phyloP scores from a whole-genome alignment of 1,139 yeast genomes.

The Protomyces macrosporus region DNA sequence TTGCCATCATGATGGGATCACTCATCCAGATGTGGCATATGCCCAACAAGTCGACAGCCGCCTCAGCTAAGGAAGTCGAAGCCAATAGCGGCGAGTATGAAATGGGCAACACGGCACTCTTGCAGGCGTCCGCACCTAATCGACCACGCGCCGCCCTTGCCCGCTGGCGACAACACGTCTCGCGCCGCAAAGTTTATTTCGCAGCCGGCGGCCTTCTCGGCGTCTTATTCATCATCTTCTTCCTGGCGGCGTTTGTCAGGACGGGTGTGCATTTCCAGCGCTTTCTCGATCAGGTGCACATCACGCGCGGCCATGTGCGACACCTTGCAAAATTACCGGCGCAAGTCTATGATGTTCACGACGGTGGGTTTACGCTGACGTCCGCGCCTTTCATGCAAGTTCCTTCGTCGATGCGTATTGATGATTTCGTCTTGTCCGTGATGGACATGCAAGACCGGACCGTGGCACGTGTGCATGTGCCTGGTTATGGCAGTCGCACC shows the following conservation, averaged over 20 bases:
- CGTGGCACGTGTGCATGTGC: background rate
- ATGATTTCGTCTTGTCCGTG: background rate
- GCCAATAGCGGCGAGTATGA: no score
- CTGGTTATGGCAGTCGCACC: background rate
- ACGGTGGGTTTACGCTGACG: background rate
- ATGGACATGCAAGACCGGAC: background rate
- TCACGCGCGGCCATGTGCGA: background rate
- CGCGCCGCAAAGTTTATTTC: background rate
- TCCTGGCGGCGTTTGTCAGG: background rate
- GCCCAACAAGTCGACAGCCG: no score
- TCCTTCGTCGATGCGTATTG: background rate
- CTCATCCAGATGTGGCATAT: no score
- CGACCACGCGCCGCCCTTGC: no score
- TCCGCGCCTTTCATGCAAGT: background rate
- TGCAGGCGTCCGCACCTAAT: no score
- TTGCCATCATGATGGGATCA: no score
- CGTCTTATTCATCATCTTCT: background rate
- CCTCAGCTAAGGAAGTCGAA: no score
- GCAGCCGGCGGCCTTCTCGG: background rate
- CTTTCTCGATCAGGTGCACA: background rate
- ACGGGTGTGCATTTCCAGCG: background rate
- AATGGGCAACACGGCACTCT: no score
- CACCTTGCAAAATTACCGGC: background rate
- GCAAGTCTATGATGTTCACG: background rate
- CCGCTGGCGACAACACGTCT: no score